Base-by-base conservation (phyloP, 345 rosid species). In the Syzygium grande region DNA sequence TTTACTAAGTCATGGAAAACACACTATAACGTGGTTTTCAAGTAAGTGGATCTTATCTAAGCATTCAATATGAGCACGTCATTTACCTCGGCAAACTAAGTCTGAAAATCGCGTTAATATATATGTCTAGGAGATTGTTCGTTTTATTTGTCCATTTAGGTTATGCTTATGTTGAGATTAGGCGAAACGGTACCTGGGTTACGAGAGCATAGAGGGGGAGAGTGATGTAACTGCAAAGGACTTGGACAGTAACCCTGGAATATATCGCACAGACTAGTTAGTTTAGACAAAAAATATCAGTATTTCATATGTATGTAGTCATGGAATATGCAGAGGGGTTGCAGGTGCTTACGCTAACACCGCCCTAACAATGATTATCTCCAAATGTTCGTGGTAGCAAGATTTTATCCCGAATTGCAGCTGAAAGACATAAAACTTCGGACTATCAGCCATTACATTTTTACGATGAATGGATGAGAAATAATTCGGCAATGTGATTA, bases 161-260 rank as follows among this genome's bases (percentile, higher is more conserved):
- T 3, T 5, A 21, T 17, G 23, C 80, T 38, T 0, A 73, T 73
- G 8, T 34, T 41, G 49, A 54, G 41, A 53, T 85, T 29, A 22
- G 86, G 46, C 11, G 5, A 73, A 73, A 34, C 13, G 46, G 86
- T 88, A 92, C 94, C 93, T 96, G 99, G 27, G 96, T 95, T 65
- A 96, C 98, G 59, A 95, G 90, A 59, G 98, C 98, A 89, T 96
- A 95, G 23, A 95, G 96, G 73, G 99, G 98, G 84, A 96, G 94
- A 38, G 99, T 96, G 88, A 96, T 94, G 88, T 95, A 94, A 87
- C 96, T 94, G 94, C 97, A 92, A 86, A 94, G 58, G 56, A 92
- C 86, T 86, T 94, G 98, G 87, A 97, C 94, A 38, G 90, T 87
- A 88, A 94, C 91, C 90, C 98, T 96, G 91, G 16, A 90, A 61